Percentiles rank a stretch among this genome's conserved stretches.
Conservation (phyloP, 108 stramenopile species). For the Nitzschia sp. region DNA sequence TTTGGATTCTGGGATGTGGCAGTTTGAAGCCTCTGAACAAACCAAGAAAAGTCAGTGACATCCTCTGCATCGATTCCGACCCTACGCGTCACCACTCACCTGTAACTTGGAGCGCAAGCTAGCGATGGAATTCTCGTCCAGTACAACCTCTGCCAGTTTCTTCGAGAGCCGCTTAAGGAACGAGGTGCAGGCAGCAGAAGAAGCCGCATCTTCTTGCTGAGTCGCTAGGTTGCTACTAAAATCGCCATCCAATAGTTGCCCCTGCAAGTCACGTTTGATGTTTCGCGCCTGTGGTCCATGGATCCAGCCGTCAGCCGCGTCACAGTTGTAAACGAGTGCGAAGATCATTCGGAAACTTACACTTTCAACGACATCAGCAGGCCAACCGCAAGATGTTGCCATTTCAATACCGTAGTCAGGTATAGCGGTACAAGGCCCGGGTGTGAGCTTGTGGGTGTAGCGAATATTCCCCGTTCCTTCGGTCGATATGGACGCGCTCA, state of each 20-base stretch:
- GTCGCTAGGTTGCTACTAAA: neutral
- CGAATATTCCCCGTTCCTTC: constrained; percentile 48
- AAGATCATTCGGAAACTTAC: constrained; percentile 32
- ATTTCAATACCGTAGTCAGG: constrained; percentile 88
- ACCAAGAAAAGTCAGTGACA: neutral
- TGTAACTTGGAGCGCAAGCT: constrained; percentile 1
- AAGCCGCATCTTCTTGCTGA: neutral
- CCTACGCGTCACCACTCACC: no score
- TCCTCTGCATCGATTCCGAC: no score
- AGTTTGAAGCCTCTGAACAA: neutral
- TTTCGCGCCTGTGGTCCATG: neutral
- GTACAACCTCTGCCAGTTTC: neutral
- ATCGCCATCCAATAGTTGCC: neutral
- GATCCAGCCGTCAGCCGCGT: no score
- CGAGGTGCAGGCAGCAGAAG: neutral
- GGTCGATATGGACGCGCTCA: constrained; percentile 48
- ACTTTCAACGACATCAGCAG: constrained; percentile 45
- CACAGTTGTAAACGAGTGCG: no score
- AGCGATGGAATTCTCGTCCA: neutral
- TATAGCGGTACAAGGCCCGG: constrained; percentile 65
- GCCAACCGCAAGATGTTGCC: constrained; percentile 86
- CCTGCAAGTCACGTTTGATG: neutral
- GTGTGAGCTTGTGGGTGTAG: constrained; percentile 78
- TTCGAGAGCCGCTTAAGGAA: constrained; percentile 1
- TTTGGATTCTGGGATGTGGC: neutral